These are phyloP conservation scores for Plantago elongata DNA, from an alignment of 257 asterid genomes.

Conservation along the genomic window DNA sequence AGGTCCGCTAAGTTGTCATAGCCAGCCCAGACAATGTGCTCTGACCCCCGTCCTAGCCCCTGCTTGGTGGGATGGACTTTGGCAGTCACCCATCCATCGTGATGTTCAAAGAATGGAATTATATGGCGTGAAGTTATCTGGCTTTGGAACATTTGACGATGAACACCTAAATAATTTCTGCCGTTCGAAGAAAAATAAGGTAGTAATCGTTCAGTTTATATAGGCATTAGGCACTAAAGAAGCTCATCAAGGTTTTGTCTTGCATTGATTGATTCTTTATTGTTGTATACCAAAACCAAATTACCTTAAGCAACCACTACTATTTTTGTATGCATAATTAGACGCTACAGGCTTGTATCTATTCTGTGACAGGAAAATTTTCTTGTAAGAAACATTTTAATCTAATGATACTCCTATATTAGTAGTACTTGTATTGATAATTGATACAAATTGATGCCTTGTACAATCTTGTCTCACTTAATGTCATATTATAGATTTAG, in stretches of 20 bases:
- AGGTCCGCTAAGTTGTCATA: constrained; percentile 68
- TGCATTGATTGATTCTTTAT: constrained; percentile 23
- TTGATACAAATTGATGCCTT: no score
- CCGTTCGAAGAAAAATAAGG: constrained; percentile 31
- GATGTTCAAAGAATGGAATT: constrained; percentile 68
- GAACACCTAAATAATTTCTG: constrained; percentile 44
- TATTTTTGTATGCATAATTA: no score
- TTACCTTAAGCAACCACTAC: no score
- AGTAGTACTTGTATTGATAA: no score
- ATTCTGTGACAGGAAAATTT: no score
- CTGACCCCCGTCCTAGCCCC: constrained; percentile 83
- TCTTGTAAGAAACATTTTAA: no score
- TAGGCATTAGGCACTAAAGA: constrained; percentile 17
- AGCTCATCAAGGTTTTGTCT: constrained; percentile 19
- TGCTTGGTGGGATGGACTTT: constrained; percentile 97
- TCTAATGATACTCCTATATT: no score
- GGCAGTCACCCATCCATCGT: constrained; percentile 95
- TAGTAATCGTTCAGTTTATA: constrained; percentile 35
- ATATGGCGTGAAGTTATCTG: constrained; percentile 67
- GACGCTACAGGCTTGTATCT: no score
- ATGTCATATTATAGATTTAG: no score
- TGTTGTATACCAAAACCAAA: background rate
- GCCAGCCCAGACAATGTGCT: constrained; percentile 77
- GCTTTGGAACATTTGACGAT: constrained; percentile 60
- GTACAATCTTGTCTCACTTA: no score